A percentile compares a stretch with the other conserved stretches of the same genome.
These are phyloP conservation scores for Hypoxylon sp. DNA, from an alignment of 2,329 filamentous ascomycete species.

Conservation along the genomic window DNA sequence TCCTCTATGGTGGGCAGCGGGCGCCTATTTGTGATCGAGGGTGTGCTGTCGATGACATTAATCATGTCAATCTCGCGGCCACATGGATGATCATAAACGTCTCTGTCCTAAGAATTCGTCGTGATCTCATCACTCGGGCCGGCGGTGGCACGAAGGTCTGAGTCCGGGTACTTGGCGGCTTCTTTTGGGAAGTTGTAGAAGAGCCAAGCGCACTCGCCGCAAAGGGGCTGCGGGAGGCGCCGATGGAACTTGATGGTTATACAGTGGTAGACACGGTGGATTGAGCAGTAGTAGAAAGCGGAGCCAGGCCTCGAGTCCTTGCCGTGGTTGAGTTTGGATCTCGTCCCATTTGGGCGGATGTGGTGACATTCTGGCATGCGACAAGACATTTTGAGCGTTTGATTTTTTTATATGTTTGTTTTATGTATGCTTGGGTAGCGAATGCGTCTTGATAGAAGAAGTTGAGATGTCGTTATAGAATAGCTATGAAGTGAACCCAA, in stretches of 20 bases:
- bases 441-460: constrained; percentile 24
- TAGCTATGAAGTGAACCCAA: constrained; percentile 4
- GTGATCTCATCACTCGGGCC: constrained; percentile 4
- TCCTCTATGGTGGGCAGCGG: constrained; percentile 15
- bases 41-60: background rate
- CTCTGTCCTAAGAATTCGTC: background rate
- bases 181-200: constrained; percentile 42
- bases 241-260: constrained; percentile 28
- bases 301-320: constrained; percentile 34
- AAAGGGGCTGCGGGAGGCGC: constrained; percentile 37
- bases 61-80: background rate
- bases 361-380: constrained; percentile 35
- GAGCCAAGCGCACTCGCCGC: constrained; percentile 48
- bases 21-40: background rate
- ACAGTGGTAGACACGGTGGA: constrained; percentile 45
- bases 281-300: constrained; percentile 45
- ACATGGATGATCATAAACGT: background rate
- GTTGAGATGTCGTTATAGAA: constrained; percentile 11
- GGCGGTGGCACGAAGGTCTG: constrained; percentile 24
- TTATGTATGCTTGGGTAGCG: constrained; percentile 24
- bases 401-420: constrained; percentile 8
- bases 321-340: constrained; percentile 38
- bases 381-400: constrained; percentile 35
- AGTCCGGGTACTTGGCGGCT: constrained; percentile 31
- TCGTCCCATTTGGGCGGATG: constrained; percentile 30